A percentile compares a stretch with the other conserved stretches of the same genome.
phyloP scores from a whole-genome alignment of 495 filamentous ascomycete genomes.

The Tuber magnatum region DNA sequence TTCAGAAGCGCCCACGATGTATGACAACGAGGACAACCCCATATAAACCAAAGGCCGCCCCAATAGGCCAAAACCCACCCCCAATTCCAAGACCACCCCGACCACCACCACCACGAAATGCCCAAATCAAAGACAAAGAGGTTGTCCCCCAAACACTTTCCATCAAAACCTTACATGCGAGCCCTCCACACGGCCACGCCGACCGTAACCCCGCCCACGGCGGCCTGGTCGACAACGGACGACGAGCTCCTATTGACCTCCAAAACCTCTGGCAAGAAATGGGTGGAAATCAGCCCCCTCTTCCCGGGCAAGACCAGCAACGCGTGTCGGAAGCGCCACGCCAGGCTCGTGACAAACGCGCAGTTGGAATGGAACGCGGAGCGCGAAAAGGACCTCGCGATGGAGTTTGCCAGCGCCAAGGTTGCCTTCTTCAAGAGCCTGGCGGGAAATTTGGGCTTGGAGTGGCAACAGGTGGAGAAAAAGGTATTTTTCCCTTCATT shows the following conservation, averaged over 20 bases:
- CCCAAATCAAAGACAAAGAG: slow-evolving; percentile 23
- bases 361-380: slow-evolving; percentile 51
- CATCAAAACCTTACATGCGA: slow-evolving; percentile 34
- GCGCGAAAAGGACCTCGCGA: slow-evolving; percentile 49
- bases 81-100: not conserved
- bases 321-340: slow-evolving; percentile 55
- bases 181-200: slow-evolving; percentile 16
- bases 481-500: no score
- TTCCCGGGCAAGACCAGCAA: slow-evolving; percentile 54
- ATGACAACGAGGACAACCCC: not conserved
- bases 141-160: slow-evolving; percentile 15
- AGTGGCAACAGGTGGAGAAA: slow-evolving; percentile 51
- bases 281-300: slow-evolving; percentile 30
- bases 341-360: slow-evolving; percentile 50
- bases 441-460: slow-evolving; percentile 47
- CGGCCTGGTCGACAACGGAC: slow-evolving; percentile 29
- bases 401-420: slow-evolving; percentile 48
- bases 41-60: slow-evolving; percentile 1
- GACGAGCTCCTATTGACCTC: slow-evolving; percentile 26
- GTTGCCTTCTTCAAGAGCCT: slow-evolving; percentile 52
- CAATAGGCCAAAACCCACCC: not conserved
- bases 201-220: slow-evolving; percentile 10
- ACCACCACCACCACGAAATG: slow-evolving; percentile 14
- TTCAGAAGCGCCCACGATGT: not conserved
- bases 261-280: slow-evolving; percentile 27